Base-by-base conservation (phyloP, 2,329 filamentous ascomycete species). In the Fusarium paranaense region DNA sequence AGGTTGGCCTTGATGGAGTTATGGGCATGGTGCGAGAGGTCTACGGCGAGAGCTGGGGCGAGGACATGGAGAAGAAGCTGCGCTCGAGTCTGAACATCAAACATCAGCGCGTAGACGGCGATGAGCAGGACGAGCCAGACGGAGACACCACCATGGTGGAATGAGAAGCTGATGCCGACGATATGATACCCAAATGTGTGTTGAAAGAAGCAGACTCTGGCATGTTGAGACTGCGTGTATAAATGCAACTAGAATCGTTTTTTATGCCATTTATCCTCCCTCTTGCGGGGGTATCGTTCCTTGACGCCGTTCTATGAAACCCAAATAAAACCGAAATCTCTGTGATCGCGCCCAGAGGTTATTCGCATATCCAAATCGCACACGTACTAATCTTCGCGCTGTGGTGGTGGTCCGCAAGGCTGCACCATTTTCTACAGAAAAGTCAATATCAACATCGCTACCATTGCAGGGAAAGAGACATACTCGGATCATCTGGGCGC, bases 1-100 rank as follows among this genome's bases (percentile, higher is more conserved):
- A 98, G 82, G 90, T 98, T 38, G 94, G 93, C 0, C 87, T 91
- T n/a, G 88, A 91, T 59, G 94, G 93, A 1, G 93, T 97, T 14
- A 90, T 91, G 20, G 91, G 90, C 1, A 83, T 98, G 72, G 90
- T 95, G 5, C 83, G 90, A 79, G 82, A 87, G 63, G 86, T 92
- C 1, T 93, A 90, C 80, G 89, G 87, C 1, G 85, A 85, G 9
- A 67, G 60, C 25, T 84, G 85, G 52, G 84, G 84, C 2, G 85
- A 87, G 4, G 89, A 91, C 73, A 79, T 92, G 61, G 88, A 92
- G 71, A 87, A 84, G 79, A 90, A 90, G 78, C 81, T 95, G 57
- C 83, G 86, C 30, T 86, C 87, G 60, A 94, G 90, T 79, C 81
- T 95, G 54, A 91, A 90, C 7, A 83, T 92, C 59, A 82, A 81